These are phyloP conservation scores for Hymenoscyphus fructigenus DNA, from an alignment of 2,329 filamentous ascomycete genomes.

Conservation along the genomic window DNA sequence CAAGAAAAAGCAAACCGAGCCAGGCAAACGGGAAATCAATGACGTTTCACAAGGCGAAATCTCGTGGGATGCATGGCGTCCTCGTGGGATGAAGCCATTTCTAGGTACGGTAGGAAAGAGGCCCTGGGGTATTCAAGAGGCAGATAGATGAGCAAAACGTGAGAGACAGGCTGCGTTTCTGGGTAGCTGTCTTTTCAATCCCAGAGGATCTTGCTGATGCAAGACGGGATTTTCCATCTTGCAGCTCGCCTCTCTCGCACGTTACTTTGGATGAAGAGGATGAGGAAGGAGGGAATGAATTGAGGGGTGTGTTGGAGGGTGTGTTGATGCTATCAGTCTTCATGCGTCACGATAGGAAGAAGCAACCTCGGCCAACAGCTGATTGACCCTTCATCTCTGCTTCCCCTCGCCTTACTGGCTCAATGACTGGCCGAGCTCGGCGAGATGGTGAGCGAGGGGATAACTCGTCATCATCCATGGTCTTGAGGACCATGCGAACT, in stretches of 20 bases:
- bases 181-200: not conserved
- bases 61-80: not conserved
- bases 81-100: not conserved
- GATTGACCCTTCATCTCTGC: not conserved
- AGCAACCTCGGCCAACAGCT: not conserved
- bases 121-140: not conserved
- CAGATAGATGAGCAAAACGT: too few species aligned
- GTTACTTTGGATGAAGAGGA: not conserved
- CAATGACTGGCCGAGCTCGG: too few species aligned
- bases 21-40: not conserved
- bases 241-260: not conserved
- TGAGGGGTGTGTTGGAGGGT: not conserved
- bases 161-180: too few species aligned
- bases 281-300: not conserved
- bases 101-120: not conserved
- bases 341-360: not conserved
- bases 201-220: not conserved
- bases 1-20: not conserved
- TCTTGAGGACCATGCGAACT: not conserved
- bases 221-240: not conserved
- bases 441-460: too few species aligned
- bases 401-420: not conserved
- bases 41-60: not conserved
- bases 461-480: conserved; percentile 3
- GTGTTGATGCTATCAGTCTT: not conserved